Evolutionary conservation across 164 flowering plant species (phyloP).

Genomic region (Taxillus chinensis): DNA sequence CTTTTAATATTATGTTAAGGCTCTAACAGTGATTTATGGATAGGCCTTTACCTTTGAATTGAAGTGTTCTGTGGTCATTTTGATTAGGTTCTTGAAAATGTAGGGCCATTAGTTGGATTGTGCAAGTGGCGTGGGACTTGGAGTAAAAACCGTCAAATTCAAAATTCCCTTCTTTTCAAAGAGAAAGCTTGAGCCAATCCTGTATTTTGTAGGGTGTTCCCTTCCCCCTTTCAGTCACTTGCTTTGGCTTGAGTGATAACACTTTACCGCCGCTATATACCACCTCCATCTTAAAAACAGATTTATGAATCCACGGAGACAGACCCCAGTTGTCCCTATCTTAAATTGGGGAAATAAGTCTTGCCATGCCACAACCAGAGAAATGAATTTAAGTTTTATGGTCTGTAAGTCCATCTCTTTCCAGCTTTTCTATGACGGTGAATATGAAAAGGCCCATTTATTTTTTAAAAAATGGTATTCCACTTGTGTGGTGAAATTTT

Average conservation of each 20-base stretch:
- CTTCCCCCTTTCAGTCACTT: slow-evolving; percentile 33
- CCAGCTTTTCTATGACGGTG: background rate
- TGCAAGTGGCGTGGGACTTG: background rate
- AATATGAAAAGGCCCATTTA: background rate
- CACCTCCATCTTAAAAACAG: slow-evolving; percentile 9
- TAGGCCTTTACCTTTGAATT: background rate
- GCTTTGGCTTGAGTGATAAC: slow-evolving; percentile 24
- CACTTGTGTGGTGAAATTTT: background rate
- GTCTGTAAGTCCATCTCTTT: background rate
- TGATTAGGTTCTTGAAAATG: background rate
- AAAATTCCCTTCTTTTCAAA: background rate
- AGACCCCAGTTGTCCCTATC: slow-evolving; percentile 4
- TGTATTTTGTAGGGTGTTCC: slow-evolving; percentile 54
- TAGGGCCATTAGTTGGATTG: background rate
- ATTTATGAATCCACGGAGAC: slow-evolving; percentile 11
- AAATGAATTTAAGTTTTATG: background rate
- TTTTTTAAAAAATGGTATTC: too few relatives aligned
- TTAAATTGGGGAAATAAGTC: background rate
- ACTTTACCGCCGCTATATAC: slow-evolving; percentile 18
- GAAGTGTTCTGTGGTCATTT: background rate
- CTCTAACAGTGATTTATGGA: too few relatives aligned
- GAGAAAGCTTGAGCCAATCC: slow-evolving; percentile 17
- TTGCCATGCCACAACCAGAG: background rate
- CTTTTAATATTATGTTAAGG: too few relatives aligned
- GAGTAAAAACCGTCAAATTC: slow-evolving; percentile 13